Base-by-base conservation (phyloP, 164 flowering plant species). In the Echeveria elegans region DNA sequence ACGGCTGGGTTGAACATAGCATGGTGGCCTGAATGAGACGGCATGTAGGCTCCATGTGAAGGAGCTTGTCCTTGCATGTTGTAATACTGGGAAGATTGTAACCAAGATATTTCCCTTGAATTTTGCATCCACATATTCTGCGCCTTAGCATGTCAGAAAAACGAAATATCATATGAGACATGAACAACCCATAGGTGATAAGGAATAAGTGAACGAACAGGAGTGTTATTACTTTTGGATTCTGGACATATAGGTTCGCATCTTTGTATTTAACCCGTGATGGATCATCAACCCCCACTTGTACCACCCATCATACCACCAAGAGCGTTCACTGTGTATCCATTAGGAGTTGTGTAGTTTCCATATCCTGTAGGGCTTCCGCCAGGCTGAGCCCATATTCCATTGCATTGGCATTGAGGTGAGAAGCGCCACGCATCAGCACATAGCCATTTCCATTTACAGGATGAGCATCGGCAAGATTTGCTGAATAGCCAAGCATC, bases 231-330 rank as follows among this genome's bases (percentile, higher is more conserved):
- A 93, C 98, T 95, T 94, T 97, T 18, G 91, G 87, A 78, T 83
- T 94, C 61, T 92, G 87, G 66, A 87, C 81, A 64, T 86, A 93
- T 34, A 89, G 74, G 71, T 83, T 92, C 58, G 83, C 83, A 37
- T 94, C 98, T 78, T 90, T 94, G 82, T 85, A 94, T 73, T 90
- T 94, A 59, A 86, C 75, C 71, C 96, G 82, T 61, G 95, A 83
- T 36, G 92, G 75, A 74, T 94, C 98, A 26, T 94, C 98, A 66
- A 88, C n/a, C 78, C 14, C 89, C 88, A 36, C 81, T 68, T 47
- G 86, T 80, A n/a, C n/a, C n/a, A 75, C 82, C 77, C 0, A 91
- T 90, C 72, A 82, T 82, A 19, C 85, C 79, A 62, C 89, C 87
- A 47, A 88, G 85, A 47, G 87, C 72, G 73, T 83, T 88, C 38